These are phyloP conservation scores for Podospora pseudocomata DNA, from an alignment of 495 filamentous ascomycete genomes.

Conservation along the genomic window DNA sequence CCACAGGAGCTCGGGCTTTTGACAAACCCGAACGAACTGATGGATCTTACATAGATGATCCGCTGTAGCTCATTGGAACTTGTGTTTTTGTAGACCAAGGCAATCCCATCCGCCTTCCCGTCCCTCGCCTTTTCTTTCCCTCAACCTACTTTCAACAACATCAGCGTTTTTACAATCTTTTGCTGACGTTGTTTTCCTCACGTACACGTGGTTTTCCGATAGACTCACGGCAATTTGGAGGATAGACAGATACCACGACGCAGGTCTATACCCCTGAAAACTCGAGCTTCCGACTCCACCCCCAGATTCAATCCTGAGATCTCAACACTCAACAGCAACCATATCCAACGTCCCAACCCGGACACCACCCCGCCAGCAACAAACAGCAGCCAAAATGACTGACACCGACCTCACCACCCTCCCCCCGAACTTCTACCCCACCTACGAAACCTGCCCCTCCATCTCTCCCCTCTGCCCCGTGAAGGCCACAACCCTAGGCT, in stretches of 20 bases:
- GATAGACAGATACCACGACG: no score
- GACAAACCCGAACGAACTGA: neutral
- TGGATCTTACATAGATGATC: neutral
- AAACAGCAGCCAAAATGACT: neutral
- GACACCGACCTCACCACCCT: neutral
- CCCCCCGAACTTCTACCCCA: conserved; percentile 23
- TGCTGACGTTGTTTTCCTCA: neutral
- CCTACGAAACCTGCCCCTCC: conserved; percentile 42
- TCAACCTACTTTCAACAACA: neutral
- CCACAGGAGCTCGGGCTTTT: neutral
- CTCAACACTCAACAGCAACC: neutral
- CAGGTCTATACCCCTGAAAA: no score
- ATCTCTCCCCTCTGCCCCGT: conserved; percentile 55
- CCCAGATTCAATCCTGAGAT: no score
- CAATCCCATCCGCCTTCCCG: neutral
- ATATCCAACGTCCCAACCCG: neutral
- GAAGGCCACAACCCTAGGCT: conserved; percentile 60
- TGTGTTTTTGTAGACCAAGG: neutral
- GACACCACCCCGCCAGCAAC: no score
- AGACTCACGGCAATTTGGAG: neutral
- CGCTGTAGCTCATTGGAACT: neutral
- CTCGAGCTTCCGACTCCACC: no score
- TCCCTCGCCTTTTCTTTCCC: neutral
- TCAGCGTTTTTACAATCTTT: neutral
- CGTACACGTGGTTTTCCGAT: neutral